Evolutionary conservation across 257 asterid genomes (phyloP), one percentile per base, ranked within the genome.

Genomic region (Solanum corneliomulleri): DNA sequence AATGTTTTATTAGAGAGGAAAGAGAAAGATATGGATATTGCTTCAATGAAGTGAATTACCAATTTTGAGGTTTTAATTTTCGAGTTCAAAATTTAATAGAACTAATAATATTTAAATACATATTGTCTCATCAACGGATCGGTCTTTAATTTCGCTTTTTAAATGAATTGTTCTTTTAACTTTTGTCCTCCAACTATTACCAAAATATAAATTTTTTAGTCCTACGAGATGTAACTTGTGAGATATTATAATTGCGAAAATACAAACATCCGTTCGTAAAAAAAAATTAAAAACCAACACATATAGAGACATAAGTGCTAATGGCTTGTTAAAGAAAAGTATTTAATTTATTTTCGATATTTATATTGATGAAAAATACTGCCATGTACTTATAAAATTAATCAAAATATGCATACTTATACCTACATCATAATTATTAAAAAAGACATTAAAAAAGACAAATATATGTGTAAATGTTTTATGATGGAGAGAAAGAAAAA

Each of bases 31-130:
- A 64, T 11, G 71, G n/a, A 11, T n/a, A 11, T 64, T 31, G 9
- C 33, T n/a, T 64, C 39, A 37, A 37, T 5, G 39, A 35, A 35
- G 39, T 64, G 6, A 31, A 3, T n/a, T 4, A 64, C 1, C 0
- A n/a, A n/a, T 0, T 12, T 11, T 5, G 71, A 64, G 31, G 1
- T 64, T 11, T 64, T 7, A 64, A 64, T 2, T 62, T 62, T 62
- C 3, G 11, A 62, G 10, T 58, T 62, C 7, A 62, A 0, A 62
- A 62, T n/a, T 62, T 11, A 0, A 62, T 0, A n/a, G 3, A 62
- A 3, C 0, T 0, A 60, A 62, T 2, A 21, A 52, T 23, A 0
- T 23, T 62, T 10, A 10, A 23, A 62, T 5, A 62, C 1, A 3
- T 62, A 3, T 62, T n/a, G 70, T 11, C 0, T 0, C 16, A n/a